phyloP scores from a whole-genome alignment of 2,329 filamentous ascomycete genomes.

The Colletotrichum sp. region DNA sequence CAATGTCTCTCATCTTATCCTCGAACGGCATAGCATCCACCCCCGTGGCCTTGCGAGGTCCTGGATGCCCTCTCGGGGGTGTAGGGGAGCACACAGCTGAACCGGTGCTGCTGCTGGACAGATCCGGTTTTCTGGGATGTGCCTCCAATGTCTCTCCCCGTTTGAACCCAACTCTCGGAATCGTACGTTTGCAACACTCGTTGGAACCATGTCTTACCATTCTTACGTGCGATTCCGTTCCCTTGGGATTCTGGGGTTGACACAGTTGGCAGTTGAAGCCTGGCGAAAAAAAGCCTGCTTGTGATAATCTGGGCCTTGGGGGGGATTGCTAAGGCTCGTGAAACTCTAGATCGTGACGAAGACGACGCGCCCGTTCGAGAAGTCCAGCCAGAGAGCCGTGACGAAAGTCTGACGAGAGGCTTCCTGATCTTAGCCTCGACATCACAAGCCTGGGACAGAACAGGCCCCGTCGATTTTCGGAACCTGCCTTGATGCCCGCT shows the following conservation, averaged over 20 bases:
- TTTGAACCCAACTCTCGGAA: neutral
- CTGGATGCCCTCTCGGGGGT: neutral
- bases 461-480: neutral
- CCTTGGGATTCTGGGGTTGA: neutral
- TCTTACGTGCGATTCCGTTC: neutral
- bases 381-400: neutral
- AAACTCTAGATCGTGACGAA: neutral
- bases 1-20: slow-evolving; percentile 3
- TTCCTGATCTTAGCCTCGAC: neutral
- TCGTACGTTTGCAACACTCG: neutral
- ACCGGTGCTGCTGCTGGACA: neutral
- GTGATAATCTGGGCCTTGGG: neutral
- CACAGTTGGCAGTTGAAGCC: neutral
- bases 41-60: neutral
- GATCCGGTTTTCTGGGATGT: neutral
- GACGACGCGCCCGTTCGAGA: neutral
- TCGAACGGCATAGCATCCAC: neutral
- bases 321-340: neutral
- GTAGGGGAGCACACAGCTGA: neutral
- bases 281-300: neutral
- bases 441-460: neutral
- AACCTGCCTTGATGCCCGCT: neutral
- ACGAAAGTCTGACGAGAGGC: neutral
- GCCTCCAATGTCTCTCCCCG: neutral
- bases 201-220: neutral